Percentiles rank a stretch among this genome's conserved stretches.
Conservation (phyloP, 768 basidiomycete genomes). For the Naganishia randhawae region DNA sequence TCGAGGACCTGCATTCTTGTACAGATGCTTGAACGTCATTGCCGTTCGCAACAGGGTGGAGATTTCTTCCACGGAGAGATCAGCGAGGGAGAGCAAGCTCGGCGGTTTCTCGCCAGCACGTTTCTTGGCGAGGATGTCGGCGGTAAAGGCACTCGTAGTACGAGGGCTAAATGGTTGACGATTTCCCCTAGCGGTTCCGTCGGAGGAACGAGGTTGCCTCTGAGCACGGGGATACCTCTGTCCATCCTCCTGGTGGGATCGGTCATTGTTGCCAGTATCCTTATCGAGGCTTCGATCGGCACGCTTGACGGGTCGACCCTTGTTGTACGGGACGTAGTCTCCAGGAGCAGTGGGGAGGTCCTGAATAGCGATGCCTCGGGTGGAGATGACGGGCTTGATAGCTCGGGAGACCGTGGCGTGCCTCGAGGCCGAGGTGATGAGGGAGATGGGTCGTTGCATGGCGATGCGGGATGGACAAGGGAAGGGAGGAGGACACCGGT, state of each 20-base stretch:
- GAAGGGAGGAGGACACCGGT: background rate
- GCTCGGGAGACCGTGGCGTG: constrained; percentile 6
- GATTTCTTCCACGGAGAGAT: constrained; percentile 74
- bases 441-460: constrained; percentile 12
- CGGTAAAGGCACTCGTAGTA: background rate
- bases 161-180: background rate
- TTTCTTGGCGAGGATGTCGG: constrained; percentile 8
- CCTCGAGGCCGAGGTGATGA: constrained; percentile 13
- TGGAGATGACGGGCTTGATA: constrained; percentile 1
- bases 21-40: constrained; percentile 50
- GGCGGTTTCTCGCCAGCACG: constrained; percentile 17
- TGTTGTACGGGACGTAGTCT: constrained; percentile 19
- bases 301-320: constrained; percentile 20
- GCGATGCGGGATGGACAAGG: background rate
- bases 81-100: constrained; percentile 83
- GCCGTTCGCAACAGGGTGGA: constrained; percentile 64
- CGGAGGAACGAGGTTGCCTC: background rate
- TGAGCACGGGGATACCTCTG: background rate
- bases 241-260: background rate
- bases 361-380: constrained; percentile 10
- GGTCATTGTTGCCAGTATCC: constrained; percentile 4
- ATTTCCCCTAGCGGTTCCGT: background rate
- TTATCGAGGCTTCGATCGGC: constrained; percentile 5
- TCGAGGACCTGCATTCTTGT: constrained; percentile 32
- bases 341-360: constrained; percentile 10